A percentile compares a stretch with the other conserved stretches of the same genome.
Evolutionary conservation across 352 stramenopile species (phyloP).

Genomic region (Pythium oligandrum): DNA sequence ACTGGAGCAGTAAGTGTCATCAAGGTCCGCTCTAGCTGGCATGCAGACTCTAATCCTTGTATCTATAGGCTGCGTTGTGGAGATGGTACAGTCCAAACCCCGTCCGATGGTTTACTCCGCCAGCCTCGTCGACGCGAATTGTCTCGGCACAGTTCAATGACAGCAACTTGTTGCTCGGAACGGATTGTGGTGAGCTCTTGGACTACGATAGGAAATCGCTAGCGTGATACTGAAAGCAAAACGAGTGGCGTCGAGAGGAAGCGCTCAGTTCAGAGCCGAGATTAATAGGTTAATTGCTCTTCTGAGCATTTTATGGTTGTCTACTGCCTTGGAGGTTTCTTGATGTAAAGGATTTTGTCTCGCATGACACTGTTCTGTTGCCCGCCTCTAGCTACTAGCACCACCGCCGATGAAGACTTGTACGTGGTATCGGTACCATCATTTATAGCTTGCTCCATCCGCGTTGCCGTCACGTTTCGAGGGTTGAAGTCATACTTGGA

Average conservation of each 20-base stretch:
- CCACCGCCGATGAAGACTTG: not conserved
- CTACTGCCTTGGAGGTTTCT: slow-evolving; percentile 21
- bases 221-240: not conserved
- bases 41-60: not conserved
- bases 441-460: not conserved
- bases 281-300: not conserved
- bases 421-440: not conserved
- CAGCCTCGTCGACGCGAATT: slow-evolving; percentile 43
- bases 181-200: slow-evolving; percentile 63
- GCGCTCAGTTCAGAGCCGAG: not conserved
- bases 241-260: not conserved
- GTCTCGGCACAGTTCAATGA: slow-evolving; percentile 72
- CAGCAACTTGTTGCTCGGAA: slow-evolving; percentile 73
- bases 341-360: slow-evolving; percentile 60
- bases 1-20: no score
- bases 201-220: slow-evolving; percentile 68
- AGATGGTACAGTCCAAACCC: slow-evolving; percentile 81
- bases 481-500: slow-evolving; percentile 48
- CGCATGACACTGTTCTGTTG: slow-evolving; percentile 38
- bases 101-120: slow-evolving; percentile 64
- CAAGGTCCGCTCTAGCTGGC: no score
- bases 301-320: not conserved
- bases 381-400: slow-evolving; percentile 37
- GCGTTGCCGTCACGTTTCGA: slow-evolving; percentile 13
- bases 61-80: slow-evolving; percentile 66